Evolutionary conservation across 2,329 filamentous ascomycete genomes (phyloP).

Genomic region (Sporothrix pallida): DNA sequence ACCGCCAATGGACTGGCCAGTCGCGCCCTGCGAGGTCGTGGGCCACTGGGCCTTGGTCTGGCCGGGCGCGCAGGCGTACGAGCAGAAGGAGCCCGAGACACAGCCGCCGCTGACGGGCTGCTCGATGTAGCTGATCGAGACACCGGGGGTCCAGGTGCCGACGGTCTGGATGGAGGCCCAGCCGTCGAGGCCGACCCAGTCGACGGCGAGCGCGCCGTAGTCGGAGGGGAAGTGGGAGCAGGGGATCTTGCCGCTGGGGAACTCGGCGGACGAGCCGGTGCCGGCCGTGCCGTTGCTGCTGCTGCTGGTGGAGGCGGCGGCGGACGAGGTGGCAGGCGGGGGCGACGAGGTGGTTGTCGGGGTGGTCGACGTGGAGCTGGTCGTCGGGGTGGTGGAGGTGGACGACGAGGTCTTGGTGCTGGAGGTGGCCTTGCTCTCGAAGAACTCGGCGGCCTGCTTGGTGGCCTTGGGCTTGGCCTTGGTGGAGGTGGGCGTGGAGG

Average conservation of each 20-base stretch:
- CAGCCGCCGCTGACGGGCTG: slow-evolving; percentile 69
- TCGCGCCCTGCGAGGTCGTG: slow-evolving; percentile 69
- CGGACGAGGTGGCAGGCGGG: not conserved
- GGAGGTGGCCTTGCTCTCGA: slow-evolving; percentile 52
- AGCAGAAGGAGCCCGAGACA: slow-evolving; percentile 73
- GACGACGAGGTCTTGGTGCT: slow-evolving; percentile 21
- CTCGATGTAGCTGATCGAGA: slow-evolving; percentile 68
- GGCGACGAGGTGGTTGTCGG: not conserved
- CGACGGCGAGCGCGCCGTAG: slow-evolving; percentile 77
- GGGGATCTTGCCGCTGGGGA: slow-evolving; percentile 74
- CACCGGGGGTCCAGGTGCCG: slow-evolving; percentile 54
- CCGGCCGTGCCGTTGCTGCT: not conserved
- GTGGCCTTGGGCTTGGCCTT: slow-evolving; percentile 44
- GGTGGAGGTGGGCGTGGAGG: slow-evolving; percentile 59
- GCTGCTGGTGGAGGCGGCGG: slow-evolving; percentile 40
- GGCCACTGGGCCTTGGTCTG: slow-evolving; percentile 96
- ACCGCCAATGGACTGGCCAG: slow-evolving; percentile 86
- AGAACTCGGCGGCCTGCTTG: slow-evolving; percentile 56
- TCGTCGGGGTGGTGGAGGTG: slow-evolving; percentile 27
- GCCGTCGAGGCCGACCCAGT: slow-evolving; percentile 72
- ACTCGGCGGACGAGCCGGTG: slow-evolving; percentile 66
- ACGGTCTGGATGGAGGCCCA: slow-evolving; percentile 80
- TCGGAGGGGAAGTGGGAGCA: slow-evolving; percentile 77
- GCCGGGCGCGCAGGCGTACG: slow-evolving; percentile 88
- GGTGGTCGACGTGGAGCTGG: slow-evolving; percentile 40